Base-by-base conservation (phyloP, 805 yeast genomes). In the Starmerella khaoyaiensis region DNA sequence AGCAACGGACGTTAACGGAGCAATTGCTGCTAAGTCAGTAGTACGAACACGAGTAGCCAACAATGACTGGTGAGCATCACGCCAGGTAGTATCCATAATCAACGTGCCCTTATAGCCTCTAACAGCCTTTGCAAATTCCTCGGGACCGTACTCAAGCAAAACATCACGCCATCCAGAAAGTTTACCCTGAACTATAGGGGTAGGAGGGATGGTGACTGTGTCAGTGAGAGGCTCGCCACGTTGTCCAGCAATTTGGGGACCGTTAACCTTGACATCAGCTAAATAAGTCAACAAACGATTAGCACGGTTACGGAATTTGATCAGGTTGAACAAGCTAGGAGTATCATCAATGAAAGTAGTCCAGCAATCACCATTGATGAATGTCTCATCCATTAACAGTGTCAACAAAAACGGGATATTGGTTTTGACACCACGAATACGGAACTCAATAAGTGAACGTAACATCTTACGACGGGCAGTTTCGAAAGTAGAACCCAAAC, bases 41-140 rank as follows among this genome's bases (percentile, higher is more conserved):
- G 98, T 90, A 64, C 99, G 76, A 26, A 90, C 93, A 64, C 98
- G 79, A 28, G 99, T 90, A 8, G 99, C 99, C 55, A 90, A 69
- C 51, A 90, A 65, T 18, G 96, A 86, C 69, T 90, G 99, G 64
- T 90, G 98, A 25, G 98, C 98, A 63, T 90, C 99, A 75, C 99
- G 83, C 99, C 99, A 90, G 8, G 99, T 90, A 38, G 99, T 90
- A 61, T 90, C 99, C 82, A 93, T 90, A 53, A 90, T 64, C 60
- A 90, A 67, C 49, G 94, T 77, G 54, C 98, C 98, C 37, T 81
- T 65, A 63, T 74, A 76, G 14, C 64, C 60, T 59, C 96, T 75
- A 42, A 90, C 94, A 53, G 81, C 77, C 63, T 76, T 70, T 50
- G 96, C 94, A 57, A 90, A 90, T 22, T 67, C 80, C 37, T 71